Evolutionary conservation across 2,329 filamentous ascomycete genomes (phyloP), one percentile per base, ranked within the genome.

Genomic region (Scedosporium apiospermum): DNA sequence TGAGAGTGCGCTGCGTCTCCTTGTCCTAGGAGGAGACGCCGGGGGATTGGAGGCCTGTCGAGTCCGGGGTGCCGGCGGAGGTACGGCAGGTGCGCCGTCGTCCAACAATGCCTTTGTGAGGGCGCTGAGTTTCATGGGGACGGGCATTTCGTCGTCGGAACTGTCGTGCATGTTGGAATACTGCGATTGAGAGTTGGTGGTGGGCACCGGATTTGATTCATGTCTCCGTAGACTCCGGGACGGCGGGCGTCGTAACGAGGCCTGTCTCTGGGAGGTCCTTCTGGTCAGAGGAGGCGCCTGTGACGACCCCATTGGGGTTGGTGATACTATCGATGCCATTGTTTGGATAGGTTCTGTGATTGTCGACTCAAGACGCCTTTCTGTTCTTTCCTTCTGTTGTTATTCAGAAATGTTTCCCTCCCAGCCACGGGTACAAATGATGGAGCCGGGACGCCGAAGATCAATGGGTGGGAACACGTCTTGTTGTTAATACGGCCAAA

Each of bases 61-160:
- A 6, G 21, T 26, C 34, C 23, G 46, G 23, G 10, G 76, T 62
- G 80, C 78, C 59, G 68, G 72, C 58, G 69, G 73, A 65, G 38
- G 59, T 6, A 41, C 58, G 9, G 38, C 49, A 9, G 84, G 81
- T 3, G 77, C 81, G 53, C 83, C 83, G 64, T 88, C 85, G 63
- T 85, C 84, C 26, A 97, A 81, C 16, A 97, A 80, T 21, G 91
- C 93, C 71, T 95, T 93, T 58, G 93, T 96, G 67, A 95, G 84
- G 69, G 93, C 92, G 72, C 92, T 97, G 72, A 97, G 89, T 77
- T 95, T 96, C 85, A 95, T 91, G 69, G 92, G 92, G 68, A 91
- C 88, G 16, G 90, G 89, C 30, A 96, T 90, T 75, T 97, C 93
- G 70, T 97, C 93, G 75, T 97, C 93, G 26, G 93, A 96, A 78